Evolutionary conservation across 768 basidiomycete species (phyloP).

Genomic region (Tulasnella sp.): DNA sequence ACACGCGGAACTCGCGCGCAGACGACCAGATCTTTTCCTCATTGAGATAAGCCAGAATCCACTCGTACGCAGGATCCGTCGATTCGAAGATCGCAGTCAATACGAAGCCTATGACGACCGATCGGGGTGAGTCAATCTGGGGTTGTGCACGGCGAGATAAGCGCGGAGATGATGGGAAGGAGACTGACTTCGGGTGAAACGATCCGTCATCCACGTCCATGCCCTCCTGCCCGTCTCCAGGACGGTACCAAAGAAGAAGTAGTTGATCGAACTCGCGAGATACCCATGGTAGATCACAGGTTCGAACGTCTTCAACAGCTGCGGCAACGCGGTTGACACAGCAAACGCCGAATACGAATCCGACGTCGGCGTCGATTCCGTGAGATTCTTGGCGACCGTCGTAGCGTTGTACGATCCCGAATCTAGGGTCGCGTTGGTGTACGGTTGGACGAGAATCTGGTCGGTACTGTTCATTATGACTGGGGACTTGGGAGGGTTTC

Average conservation of each 20-base stretch:
- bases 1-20: constrained; percentile 34
- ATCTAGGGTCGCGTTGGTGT: neutral
- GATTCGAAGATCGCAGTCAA: constrained; percentile 37
- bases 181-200: neutral
- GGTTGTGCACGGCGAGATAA: too few species aligned
- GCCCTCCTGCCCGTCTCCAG: constrained; percentile 20
- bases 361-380: neutral
- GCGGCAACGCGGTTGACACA: neutral
- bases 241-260: constrained; percentile 21
- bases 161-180: neutral
- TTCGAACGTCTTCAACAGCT: neutral
- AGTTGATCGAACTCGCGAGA: constrained; percentile 12
- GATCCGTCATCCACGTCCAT: constrained; percentile 12
- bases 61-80: constrained; percentile 39
- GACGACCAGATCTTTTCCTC: constrained; percentile 34
- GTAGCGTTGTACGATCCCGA: neutral
- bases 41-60: constrained; percentile 36
- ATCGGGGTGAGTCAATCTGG: too few species aligned
- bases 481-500: neutral
- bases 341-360: neutral
- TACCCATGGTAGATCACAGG: constrained; percentile 6
- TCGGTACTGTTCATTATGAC: neutral
- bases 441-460: neutral
- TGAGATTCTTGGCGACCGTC: neutral
- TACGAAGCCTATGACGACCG: constrained; percentile 33